Evolutionary conservation across 1,284 basidiomycete genomes (phyloP), one percentile per base, ranked within the genome.

Genomic region (Pterula multifida): DNA sequence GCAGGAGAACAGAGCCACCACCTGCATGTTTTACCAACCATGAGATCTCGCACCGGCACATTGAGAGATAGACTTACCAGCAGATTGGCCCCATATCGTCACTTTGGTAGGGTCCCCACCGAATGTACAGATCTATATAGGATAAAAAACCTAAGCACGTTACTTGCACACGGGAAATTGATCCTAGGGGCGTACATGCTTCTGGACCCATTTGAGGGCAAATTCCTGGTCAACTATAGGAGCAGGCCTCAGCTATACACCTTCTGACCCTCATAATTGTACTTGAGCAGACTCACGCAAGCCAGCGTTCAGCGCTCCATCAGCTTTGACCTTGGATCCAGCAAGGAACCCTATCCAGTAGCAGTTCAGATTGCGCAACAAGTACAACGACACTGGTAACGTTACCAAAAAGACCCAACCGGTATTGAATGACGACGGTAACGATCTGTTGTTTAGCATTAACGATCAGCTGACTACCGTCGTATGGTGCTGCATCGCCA

Each of bases 331-430:
- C 21, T 57, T 58, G 2, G 54, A 45, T 1, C 63, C 58, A 35
- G 62, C 25, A 0, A 65, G 54, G 47, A 65, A 65, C 1, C 63
- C 63, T 63, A 23, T 11, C n/a, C 9, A 42, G 21, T 9, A 9
- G 39, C 47, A 15, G 3, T 15, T 17, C n/a, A 6, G 25, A 28
- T n/a, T 28, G 22, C 2, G 32, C n/a, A 23, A 42, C 32, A n/a
- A 36, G 47, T 2, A n/a, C n/a, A 22, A 17, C 36, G 12, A 2
- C 12, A 28, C 13, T 11, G 23, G 19, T n/a, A 9, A 24, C 55
- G 26, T n/a, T 52, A 66, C 72, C 71, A 45, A 68, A 72, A n/a
- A 64, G 54, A 2, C 70, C 70, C 0, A 73, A 57, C 22, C 70
- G 63, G 50, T 72, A 71, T 55, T 72, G 68, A 13, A 70, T 61